phyloP scores from a whole-genome alignment of 495 filamentous ascomycete species.

The Annulohypoxylon stygium region DNA sequence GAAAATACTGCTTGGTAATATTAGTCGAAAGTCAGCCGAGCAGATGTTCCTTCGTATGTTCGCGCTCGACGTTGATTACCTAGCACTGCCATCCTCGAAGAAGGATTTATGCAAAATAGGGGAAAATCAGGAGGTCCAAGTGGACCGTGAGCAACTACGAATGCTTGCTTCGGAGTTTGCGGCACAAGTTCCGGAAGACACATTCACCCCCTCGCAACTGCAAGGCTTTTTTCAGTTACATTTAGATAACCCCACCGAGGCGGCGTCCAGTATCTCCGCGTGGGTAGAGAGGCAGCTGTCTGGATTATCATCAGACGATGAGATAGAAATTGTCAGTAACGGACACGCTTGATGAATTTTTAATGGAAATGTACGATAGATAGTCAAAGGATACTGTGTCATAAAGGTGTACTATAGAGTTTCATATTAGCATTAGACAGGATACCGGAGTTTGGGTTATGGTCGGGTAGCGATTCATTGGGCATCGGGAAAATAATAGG shows the following conservation, averaged over 20 bases:
- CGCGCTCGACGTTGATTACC: conserved; percentile 39
- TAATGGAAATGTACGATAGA: conserved; percentile 28
- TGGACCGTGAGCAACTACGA: conserved; percentile 52
- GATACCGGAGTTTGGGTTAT: conserved; percentile 20
- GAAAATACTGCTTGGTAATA: conserved; percentile 69
- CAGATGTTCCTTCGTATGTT: conserved; percentile 67
- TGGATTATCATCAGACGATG: conserved; percentile 41
- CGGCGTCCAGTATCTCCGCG: conserved; percentile 56
- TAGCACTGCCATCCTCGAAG: conserved; percentile 17
- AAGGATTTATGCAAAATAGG: conserved; percentile 24
- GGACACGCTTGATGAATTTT: conserved; percentile 32
- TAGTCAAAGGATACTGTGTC: conserved; percentile 15
- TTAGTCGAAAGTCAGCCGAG: conserved; percentile 57
- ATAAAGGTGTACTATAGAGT: conserved; percentile 31
- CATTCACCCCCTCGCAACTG: conserved; percentile 76
- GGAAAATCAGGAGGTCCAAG: conserved; percentile 22
- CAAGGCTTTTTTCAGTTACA: conserved; percentile 72
- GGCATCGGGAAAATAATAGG: not conserved
- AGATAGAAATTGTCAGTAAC: conserved; percentile 50
- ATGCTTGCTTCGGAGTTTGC: conserved; percentile 66
- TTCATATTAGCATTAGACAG: conserved; percentile 17
- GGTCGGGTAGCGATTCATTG: not conserved
- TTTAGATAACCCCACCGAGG: conserved; percentile 65
- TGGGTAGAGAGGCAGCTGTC: conserved; percentile 63
- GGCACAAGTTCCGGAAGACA: conserved; percentile 62